These are phyloP conservation scores for Mortierella sp. DNA, from an alignment of 371 early-diverging fungal genomes.

Conservation along the genomic window DNA sequence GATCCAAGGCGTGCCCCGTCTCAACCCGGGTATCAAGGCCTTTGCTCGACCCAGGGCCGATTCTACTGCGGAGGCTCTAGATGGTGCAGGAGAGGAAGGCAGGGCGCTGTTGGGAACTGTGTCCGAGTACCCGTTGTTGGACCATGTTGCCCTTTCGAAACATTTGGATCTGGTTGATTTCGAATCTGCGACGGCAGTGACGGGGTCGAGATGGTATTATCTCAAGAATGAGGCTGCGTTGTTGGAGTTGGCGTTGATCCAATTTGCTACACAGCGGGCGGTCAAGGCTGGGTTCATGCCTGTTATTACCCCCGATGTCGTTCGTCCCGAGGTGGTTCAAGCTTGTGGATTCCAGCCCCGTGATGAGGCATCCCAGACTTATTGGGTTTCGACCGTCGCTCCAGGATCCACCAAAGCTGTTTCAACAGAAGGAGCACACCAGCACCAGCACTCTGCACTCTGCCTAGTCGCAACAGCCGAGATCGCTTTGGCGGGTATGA, in stretches of 20 bases:
- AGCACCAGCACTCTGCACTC: slow-evolving; percentile 61
- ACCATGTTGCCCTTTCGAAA: slow-evolving; percentile 80
- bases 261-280: slow-evolving; percentile 89
- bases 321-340: slow-evolving; percentile 83
- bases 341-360: slow-evolving; percentile 95
- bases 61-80: background rate
- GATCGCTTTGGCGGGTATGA: slow-evolving; percentile 92
- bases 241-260: slow-evolving; percentile 88
- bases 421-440: slow-evolving; percentile 12
- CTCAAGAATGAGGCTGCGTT: slow-evolving; percentile 87
- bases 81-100: slow-evolving; percentile 19
- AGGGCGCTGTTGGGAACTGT: slow-evolving; percentile 28
- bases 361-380: slow-evolving; percentile 87
- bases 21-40: slow-evolving; percentile 31
- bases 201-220: slow-evolving; percentile 91
- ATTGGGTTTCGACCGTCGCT: slow-evolving; percentile 74
- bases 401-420: slow-evolving; percentile 32
- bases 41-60: slow-evolving; percentile 26
- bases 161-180: slow-evolving; percentile 84
- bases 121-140: slow-evolving; percentile 58
- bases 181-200: slow-evolving; percentile 86
- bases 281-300: slow-evolving; percentile 80
- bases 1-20: slow-evolving; percentile 59
- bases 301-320: slow-evolving; percentile 88
- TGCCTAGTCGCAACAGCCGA: slow-evolving; percentile 94